Evolutionary conservation across 441 rosid genomes (phyloP).

Genomic region (Syzygium syzygioides): DNA sequence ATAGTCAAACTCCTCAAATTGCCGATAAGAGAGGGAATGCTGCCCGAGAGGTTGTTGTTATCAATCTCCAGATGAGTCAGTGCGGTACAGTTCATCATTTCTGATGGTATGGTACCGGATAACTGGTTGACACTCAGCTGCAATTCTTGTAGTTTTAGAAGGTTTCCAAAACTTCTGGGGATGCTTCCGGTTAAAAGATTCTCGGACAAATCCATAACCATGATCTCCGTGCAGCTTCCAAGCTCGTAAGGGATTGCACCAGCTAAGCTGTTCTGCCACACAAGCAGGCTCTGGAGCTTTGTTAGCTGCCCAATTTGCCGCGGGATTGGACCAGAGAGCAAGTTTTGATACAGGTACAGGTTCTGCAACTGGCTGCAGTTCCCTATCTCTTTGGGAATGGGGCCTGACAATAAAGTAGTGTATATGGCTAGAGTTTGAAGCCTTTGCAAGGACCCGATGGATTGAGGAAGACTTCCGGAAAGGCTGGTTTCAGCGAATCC

Average conservation of each 20-base stretch:
- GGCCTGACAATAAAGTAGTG: slow-evolving; percentile 62
- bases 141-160: slow-evolving; percentile 70
- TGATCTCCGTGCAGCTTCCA: slow-evolving; percentile 60
- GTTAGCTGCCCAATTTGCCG: slow-evolving; percentile 45
- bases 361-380: slow-evolving; percentile 78
- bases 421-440: slow-evolving; percentile 77
- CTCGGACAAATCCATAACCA: slow-evolving; percentile 65
- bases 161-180: slow-evolving; percentile 66
- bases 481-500: slow-evolving; percentile 92
- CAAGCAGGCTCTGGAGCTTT: slow-evolving; percentile 68
- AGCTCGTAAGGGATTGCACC: slow-evolving; percentile 70
- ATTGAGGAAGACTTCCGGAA: slow-evolving; percentile 68
- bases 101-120: slow-evolving; percentile 67
- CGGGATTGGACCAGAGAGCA: slow-evolving; percentile 75
- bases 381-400: slow-evolving; percentile 76
- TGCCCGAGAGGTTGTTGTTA: slow-evolving; percentile 71
- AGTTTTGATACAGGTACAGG: slow-evolving; percentile 80
- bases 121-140: slow-evolving; percentile 84
- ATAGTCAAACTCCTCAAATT: slow-evolving; percentile 58
- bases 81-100: slow-evolving; percentile 53
- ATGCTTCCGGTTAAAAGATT: slow-evolving; percentile 73
- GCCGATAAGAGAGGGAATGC: slow-evolving; percentile 61
- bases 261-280: slow-evolving; percentile 85
- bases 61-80: slow-evolving; percentile 73
- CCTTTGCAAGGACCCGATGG: slow-evolving; percentile 63